Evolutionary conservation across 31 red algal genomes (phyloP), one percentile per base, ranked within the genome.

Genomic region (Endocladia muricata): DNA sequence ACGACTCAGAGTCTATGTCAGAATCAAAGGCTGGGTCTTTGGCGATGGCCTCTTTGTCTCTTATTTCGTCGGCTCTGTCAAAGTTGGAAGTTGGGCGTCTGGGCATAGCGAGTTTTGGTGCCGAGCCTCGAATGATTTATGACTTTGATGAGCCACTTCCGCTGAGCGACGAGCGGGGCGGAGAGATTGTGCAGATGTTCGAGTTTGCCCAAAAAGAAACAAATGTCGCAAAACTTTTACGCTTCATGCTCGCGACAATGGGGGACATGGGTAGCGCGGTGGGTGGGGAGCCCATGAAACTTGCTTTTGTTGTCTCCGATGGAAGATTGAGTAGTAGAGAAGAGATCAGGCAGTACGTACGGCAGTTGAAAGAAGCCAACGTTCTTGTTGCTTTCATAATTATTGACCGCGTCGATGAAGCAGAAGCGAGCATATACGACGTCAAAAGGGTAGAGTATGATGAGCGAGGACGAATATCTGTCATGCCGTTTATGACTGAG

Each of bases 1-100:
- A 99, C 60, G 92, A 99, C 63, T 99, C 96, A 0, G 96, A 77
- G 30, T 95, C 92, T 21, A 99, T 99, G 96, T 52, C 74, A 32
- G 92, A 99, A 49, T 88, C 92, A 33, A 77, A 79, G 4, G 96
- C 92, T 41, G 89, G 88, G 35, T 26, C 81, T 15, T 66, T 91
- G 64, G 92, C 96, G 8, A 76, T 92, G 8, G 87, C 95, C 73
- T 84, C 96, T 42, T 58, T 99, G 22, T 70, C 92, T 35, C 69
- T 95, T 3, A 55, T 99, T 13, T 73, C 89, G 3, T 70, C 78
- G 35, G 88, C 96, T 31, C 82, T 99, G 15, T 75, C 76, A 37
- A 93, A 91, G 41, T 67, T 95, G 52, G 96, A 99, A 61, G 71
- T 95, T 41, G 96, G 91, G 17, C 71, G 89, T 3, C 34, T 99